Conservation (phyloP, 2,329 filamentous ascomycete genomes). For the Aphanoascus verrucosus region DNA sequence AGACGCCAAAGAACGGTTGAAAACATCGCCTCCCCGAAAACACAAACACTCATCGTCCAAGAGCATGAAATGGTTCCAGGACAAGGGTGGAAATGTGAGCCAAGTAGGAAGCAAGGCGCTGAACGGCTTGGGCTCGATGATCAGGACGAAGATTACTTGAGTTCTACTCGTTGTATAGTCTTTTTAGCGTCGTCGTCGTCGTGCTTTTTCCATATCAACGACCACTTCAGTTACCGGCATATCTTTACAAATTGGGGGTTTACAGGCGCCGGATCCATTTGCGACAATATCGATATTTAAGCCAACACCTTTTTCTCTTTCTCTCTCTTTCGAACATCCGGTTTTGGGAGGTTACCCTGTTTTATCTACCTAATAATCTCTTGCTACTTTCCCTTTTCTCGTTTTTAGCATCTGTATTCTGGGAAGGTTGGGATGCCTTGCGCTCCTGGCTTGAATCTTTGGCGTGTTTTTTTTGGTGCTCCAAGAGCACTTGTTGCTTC, state of each 20-base stretch:
- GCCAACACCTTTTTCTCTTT: neutral
- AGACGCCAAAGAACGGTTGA: neutral
- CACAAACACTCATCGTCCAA: slow-evolving; percentile 12
- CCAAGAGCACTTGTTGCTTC: too few species aligned
- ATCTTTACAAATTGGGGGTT: too few species aligned
- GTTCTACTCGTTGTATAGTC: neutral
- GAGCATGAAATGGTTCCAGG: slow-evolving; percentile 16
- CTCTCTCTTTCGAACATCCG: neutral
- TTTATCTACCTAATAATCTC: too few species aligned
- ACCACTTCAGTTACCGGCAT: neutral
- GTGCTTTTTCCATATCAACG: neutral
- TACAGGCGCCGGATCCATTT: too few species aligned
- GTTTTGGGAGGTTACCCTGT: too few species aligned
- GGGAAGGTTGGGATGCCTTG: too few species aligned
- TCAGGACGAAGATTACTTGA: slow-evolving; percentile 7
- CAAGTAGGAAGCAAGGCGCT: slow-evolving; percentile 15
- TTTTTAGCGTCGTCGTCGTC: neutral
- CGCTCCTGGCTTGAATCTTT: too few species aligned
- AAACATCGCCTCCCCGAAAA: neutral
- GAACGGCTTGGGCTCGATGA: slow-evolving; percentile 16
- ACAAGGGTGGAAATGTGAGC: slow-evolving; percentile 14
- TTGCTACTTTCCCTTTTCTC: too few species aligned
- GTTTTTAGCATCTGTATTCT: too few species aligned
- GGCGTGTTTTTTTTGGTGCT: too few species aligned
- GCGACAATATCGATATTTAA: neutral